phyloP scores from a whole-genome alignment of 169 alveolate species.

The Eimeria necatrix region DNA sequence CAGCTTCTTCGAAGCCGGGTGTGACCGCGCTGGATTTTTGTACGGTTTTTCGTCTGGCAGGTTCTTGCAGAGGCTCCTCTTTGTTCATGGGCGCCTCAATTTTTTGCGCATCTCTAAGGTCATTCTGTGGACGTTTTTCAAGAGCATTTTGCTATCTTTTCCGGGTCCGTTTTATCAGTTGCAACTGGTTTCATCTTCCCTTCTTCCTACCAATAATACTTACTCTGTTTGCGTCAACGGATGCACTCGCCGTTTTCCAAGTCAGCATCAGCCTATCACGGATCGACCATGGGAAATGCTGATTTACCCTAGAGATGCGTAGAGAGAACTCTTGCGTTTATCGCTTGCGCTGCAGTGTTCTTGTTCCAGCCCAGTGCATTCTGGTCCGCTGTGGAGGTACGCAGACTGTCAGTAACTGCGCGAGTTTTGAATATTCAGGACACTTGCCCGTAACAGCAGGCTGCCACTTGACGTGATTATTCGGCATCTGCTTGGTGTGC shows the following conservation, averaged over 20 bases:
- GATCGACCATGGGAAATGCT: not conserved
- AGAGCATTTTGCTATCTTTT: conserved; percentile 96
- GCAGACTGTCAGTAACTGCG: too few relatives aligned
- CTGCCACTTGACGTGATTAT: too few relatives aligned
- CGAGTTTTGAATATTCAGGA: too few relatives aligned
- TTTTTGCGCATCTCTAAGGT: conserved; percentile 95
- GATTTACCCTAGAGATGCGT: not conserved
- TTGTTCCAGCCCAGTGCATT: conserved; percentile 75
- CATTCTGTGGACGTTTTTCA: conserved; percentile 98
- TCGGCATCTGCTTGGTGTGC: too few relatives aligned
- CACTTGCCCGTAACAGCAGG: too few relatives aligned
- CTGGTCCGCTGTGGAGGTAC: conserved; percentile 74
- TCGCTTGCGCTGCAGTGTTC: conserved; percentile 52
- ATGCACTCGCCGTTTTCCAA: not conserved
- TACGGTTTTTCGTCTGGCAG: conserved; percentile 83
- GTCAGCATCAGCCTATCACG: not conserved
- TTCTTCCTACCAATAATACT: not conserved
- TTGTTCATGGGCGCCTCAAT: conserved; percentile 94
- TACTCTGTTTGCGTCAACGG: not conserved
- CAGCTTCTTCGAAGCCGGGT: not conserved
- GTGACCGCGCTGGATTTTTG: not conserved
- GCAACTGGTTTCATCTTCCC: not conserved
- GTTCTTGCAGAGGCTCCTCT: conserved; percentile 90
- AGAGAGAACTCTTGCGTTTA: not conserved
- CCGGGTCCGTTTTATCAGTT: conserved; percentile 84